These are phyloP conservation scores for Dothistroma pini DNA, from an alignment of 2,329 filamentous ascomycete species.

Conservation along the genomic window DNA sequence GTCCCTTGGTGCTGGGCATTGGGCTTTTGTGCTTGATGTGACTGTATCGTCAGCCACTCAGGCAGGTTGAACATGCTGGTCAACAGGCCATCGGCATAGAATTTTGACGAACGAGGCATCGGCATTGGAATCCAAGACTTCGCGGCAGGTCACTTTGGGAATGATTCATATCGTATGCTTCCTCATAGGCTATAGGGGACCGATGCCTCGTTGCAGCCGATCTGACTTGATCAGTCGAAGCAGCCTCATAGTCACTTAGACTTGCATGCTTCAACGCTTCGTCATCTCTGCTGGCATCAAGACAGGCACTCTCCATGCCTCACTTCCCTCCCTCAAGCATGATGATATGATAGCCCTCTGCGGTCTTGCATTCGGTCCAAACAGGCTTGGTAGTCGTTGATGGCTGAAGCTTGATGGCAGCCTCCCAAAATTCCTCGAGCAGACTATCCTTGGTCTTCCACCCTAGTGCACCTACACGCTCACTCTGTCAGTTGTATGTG, in stretches of 20 bases:
- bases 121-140: neutral
- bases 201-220: neutral
- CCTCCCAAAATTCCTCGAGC: slow-evolving; percentile 66
- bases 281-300: neutral
- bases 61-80: too few species aligned
- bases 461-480: slow-evolving; percentile 56
- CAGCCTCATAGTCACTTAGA: neutral
- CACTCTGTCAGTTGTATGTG: neutral
- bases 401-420: slow-evolving; percentile 65
- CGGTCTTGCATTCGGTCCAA: slow-evolving; percentile 68
- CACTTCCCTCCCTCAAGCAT: slow-evolving; percentile 68
- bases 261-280: neutral
- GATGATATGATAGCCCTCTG: slow-evolving; percentile 74
- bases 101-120: too few species aligned
- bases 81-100: too few species aligned
- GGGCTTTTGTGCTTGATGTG: too few species aligned
- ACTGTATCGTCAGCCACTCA: too few species aligned
- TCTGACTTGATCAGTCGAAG: neutral
- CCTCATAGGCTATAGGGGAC: neutral
- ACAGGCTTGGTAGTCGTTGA: slow-evolving; percentile 64
- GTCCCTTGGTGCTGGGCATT: neutral
- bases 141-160: neutral
- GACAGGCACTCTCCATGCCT: neutral
- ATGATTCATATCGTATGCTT: neutral
- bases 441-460: slow-evolving; percentile 65